Percentiles rank a stretch among this genome's conserved stretches.
Evolutionary conservation across 2,329 filamentous ascomycete genomes (phyloP).

Genomic region (Alternaria sp.): DNA sequence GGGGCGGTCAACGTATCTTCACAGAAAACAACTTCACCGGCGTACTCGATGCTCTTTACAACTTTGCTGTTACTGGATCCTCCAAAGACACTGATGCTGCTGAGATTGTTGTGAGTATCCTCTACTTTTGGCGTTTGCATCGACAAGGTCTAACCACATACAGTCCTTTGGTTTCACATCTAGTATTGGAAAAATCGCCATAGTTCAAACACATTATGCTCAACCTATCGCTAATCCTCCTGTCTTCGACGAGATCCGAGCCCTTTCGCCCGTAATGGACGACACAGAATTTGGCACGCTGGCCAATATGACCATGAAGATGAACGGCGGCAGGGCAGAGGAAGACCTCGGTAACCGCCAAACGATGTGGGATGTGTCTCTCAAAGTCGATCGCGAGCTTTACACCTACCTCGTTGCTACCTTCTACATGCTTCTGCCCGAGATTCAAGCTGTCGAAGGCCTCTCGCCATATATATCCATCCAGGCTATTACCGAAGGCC

Average conservation of each 20-base stretch:
- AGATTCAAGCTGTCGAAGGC: conserved; percentile 22
- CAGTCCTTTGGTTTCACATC: conserved; percentile 16
- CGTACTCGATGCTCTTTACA: conserved; percentile 17
- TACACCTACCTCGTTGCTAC: conserved; percentile 32
- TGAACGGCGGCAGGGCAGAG: conserved; percentile 32
- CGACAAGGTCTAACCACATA: not conserved
- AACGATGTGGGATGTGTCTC: conserved; percentile 41
- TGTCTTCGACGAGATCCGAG: conserved; percentile 36
- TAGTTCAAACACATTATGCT: conserved; percentile 37
- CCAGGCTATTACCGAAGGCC: conserved; percentile 37
- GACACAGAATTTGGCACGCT: conserved; percentile 34
- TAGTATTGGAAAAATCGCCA: conserved; percentile 32
- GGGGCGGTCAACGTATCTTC: conserved; percentile 26
- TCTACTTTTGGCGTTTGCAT: conserved; percentile 19
- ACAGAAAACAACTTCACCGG: conserved; percentile 23
- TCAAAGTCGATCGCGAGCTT: conserved; percentile 37
- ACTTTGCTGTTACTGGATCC: conserved; percentile 24
- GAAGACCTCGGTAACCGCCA: conserved; percentile 29
- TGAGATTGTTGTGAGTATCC: conserved; percentile 29
- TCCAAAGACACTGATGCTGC: conserved; percentile 36
- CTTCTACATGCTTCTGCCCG: conserved; percentile 26
- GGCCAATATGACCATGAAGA: conserved; percentile 31
- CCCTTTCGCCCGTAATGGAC: conserved; percentile 34
- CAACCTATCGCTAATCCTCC: conserved; percentile 31
- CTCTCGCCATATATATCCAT: conserved; percentile 33